Percentiles rank a stretch among this genome's conserved stretches.
Evolutionary conservation across 139 green algal species (phyloP).

Genomic region (Coccomyxa sp.): DNA sequence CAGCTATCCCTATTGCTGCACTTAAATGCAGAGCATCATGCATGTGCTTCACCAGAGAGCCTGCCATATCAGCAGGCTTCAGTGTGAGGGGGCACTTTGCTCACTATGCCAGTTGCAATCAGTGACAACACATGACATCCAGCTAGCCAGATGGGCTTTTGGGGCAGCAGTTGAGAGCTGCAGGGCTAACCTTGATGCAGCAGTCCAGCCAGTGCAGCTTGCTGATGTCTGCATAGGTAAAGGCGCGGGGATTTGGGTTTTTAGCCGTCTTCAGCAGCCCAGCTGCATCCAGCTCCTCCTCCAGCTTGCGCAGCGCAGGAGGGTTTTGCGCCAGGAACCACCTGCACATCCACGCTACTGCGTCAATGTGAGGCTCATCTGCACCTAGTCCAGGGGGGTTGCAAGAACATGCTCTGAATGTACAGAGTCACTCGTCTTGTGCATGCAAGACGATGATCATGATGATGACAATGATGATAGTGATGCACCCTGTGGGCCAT

Average conservation of each 20-base stretch:
- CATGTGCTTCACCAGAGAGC: not conserved
- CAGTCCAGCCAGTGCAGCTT: not conserved
- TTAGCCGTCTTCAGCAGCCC: not conserved
- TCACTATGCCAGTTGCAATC: not conserved
- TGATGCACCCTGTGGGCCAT: not conserved
- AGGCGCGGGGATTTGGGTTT: not conserved
- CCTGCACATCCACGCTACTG: not conserved
- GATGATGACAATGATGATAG: not conserved
- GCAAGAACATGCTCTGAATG: not conserved
- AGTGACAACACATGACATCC: not conserved
- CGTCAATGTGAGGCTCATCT: not conserved
- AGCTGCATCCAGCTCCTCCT: not conserved
- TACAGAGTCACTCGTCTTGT: not conserved
- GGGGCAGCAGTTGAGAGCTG: not conserved
- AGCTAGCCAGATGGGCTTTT: not conserved
- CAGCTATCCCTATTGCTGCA: not conserved
- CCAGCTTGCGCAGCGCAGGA: not conserved
- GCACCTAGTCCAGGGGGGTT: not conserved
- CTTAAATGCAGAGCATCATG: not conserved
- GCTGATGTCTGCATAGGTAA: not conserved
- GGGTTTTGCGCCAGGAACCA: not conserved
- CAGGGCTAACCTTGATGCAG: not conserved
- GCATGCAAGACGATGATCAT: not conserved
- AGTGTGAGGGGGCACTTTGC: not conserved
- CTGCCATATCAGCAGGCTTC: not conserved